Percentiles rank a stretch among this genome's conserved stretches.
These are phyloP conservation scores for Calonectria pseudoreteaudii DNA, from an alignment of 2,329 filamentous ascomycete species.

Conservation along the genomic window DNA sequence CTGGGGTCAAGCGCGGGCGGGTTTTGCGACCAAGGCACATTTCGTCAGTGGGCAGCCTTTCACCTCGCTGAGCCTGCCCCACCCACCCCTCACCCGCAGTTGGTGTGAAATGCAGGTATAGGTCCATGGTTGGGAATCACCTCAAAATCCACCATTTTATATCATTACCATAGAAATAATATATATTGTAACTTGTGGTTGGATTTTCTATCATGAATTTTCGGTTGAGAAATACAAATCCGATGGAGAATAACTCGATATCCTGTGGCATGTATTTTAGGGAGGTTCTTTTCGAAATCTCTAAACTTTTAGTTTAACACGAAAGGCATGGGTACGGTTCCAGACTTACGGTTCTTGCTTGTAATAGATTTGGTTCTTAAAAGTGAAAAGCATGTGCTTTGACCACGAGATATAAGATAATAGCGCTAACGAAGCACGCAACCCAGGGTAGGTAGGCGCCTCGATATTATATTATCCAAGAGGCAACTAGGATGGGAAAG, in stretches of 20 bases:
- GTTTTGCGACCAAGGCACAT: constrained; percentile 46
- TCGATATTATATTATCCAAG: neutral
- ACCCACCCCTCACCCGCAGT: neutral
- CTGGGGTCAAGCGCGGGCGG: constrained; percentile 36
- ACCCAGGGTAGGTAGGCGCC: neutral
- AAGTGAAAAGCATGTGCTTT: neutral
- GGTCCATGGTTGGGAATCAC: neutral
- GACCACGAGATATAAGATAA: neutral
- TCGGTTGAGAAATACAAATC: too few species aligned
- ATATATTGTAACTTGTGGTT: neutral
- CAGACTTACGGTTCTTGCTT: neutral
- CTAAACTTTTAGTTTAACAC: neutral
- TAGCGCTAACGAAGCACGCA: neutral
- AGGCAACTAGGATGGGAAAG: neutral
- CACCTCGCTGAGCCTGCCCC: constrained; percentile 42
- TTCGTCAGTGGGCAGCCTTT: constrained; percentile 46
- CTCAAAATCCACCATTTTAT: neutral
- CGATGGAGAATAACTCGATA: neutral
- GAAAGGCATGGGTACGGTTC: neutral
- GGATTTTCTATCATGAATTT: neutral
- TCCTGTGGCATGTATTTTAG: neutral
- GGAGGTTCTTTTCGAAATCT: neutral
- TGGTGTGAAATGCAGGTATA: neutral
- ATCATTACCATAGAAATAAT: neutral
- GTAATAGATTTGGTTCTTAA: neutral